Conservation (phyloP, 2,329 filamentous ascomycete genomes). For the Alternaria tenuissima region DNA sequence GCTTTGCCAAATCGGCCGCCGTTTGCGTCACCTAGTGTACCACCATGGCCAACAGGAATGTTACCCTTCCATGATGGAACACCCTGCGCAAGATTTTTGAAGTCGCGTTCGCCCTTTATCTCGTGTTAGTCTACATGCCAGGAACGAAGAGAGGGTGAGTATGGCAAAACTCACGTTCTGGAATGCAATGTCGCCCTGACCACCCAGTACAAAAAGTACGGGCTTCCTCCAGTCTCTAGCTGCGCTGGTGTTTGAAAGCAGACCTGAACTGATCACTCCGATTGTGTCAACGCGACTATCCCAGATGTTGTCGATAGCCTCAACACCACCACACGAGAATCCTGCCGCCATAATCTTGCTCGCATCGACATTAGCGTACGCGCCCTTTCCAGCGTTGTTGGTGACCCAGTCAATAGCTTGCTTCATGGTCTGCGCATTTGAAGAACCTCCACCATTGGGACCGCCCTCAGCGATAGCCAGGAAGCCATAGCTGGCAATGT, state of each 20-base stretch:
- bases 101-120: slow-evolving; percentile 28
- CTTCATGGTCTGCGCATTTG: too few species aligned
- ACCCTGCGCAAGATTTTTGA: slow-evolving; percentile 18
- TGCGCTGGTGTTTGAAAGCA: too few species aligned
- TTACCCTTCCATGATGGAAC: slow-evolving; percentile 31
- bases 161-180: slow-evolving; percentile 17
- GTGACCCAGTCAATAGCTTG: too few species aligned
- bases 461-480: too few species aligned
- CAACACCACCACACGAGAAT: slow-evolving; percentile 26
- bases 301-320: slow-evolving; percentile 24
- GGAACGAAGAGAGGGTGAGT: too few species aligned
- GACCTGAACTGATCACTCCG: too few species aligned
- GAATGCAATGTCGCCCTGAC: slow-evolving; percentile 28
- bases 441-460: too few species aligned
- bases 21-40: slow-evolving; percentile 20
- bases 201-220: slow-evolving; percentile 26
- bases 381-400: slow-evolving; percentile 21
- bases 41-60: slow-evolving; percentile 30
- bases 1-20: slow-evolving; percentile 27
- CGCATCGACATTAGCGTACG: slow-evolving; percentile 30
- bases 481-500: too few species aligned
- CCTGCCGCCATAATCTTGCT: slow-evolving; percentile 26
- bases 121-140: too few species aligned
- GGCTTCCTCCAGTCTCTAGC: slow-evolving; percentile 22
- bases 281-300: neutral